A percentile compares a stretch with the other conserved stretches of the same genome.
Conservation (phyloP, 2,329 filamentous ascomycete genomes). For the Coccinonectria pachysandricola region DNA sequence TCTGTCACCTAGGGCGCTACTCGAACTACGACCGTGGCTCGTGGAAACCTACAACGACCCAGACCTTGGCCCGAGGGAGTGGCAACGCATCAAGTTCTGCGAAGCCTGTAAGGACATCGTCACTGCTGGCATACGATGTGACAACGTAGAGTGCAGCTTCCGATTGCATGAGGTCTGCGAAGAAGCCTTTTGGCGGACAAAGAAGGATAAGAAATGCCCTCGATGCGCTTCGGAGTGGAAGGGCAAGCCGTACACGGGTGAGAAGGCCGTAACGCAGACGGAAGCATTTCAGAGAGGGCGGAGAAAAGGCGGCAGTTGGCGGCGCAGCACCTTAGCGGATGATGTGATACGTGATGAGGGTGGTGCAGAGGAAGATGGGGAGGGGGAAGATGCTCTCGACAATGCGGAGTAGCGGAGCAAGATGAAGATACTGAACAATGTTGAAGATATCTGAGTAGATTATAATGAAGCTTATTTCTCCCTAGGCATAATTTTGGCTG, state of each 20-base stretch:
- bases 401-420: constrained; percentile 6
- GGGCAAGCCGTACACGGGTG: constrained; percentile 41
- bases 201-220: constrained; percentile 54
- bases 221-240: constrained; percentile 43
- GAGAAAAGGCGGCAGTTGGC: constrained; percentile 23
- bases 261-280: constrained; percentile 45
- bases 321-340: constrained; percentile 24
- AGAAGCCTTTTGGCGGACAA: constrained; percentile 60
- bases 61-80: constrained; percentile 46
- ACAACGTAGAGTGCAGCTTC: constrained; percentile 53
- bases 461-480: no score
- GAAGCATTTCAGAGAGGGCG: constrained; percentile 37
- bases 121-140: constrained; percentile 72
- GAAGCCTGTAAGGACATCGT: constrained; percentile 83
- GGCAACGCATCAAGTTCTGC: constrained; percentile 75
- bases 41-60: constrained; percentile 82
- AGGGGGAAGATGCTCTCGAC: constrained; percentile 12
- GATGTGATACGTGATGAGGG: constrained; percentile 23
- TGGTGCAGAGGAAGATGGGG: constrained; percentile 15
- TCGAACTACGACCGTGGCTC: constrained; percentile 80
- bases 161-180: constrained; percentile 71
- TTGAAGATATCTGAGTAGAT: no score
- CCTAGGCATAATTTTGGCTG: no score
- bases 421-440: no score
- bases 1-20: constrained; percentile 64